Evolutionary conservation across 805 yeast genomes (phyloP).

Genomic region (Candida khao-thaluensis): DNA sequence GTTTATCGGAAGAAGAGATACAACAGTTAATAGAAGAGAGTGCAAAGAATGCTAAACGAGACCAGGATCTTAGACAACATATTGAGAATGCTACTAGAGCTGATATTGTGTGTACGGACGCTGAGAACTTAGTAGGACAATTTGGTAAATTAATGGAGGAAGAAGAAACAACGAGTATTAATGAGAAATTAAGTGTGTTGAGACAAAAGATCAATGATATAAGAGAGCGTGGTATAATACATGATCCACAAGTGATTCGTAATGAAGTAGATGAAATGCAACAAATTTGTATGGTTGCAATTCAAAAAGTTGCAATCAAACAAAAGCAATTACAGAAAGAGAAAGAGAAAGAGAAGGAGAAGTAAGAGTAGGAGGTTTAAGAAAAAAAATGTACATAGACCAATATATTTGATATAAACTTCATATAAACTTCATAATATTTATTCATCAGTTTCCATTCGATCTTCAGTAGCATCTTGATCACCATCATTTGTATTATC

Average conservation of each 20-base stretch:
- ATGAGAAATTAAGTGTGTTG: constrained; percentile 19
- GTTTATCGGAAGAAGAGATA: constrained; percentile 68
- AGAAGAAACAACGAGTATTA: constrained; percentile 45
- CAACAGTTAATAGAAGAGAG: constrained; percentile 65
- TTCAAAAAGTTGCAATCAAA: constrained; percentile 37
- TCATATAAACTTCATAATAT: no score
- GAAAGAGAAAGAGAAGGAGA: constrained; percentile 2
- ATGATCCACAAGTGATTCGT: constrained; percentile 32
- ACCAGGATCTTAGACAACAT: constrained; percentile 56
- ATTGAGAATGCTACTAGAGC: constrained; percentile 76
- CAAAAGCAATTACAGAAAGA: constrained; percentile 22
- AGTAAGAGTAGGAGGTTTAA: no score
- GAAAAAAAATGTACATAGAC: background rate
- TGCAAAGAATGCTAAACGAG: constrained; percentile 57
- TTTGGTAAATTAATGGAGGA: constrained; percentile 50
- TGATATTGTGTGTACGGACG: constrained; percentile 79
- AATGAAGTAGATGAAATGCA: constrained; percentile 40
- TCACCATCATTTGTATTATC: constrained; percentile 21
- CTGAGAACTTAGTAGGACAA: constrained; percentile 80
- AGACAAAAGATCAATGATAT: constrained; percentile 33
- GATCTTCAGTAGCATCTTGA: constrained; percentile 20
- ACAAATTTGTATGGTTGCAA: constrained; percentile 36
- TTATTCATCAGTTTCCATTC: constrained; percentile 40
- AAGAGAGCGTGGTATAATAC: constrained; percentile 28
- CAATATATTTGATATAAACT: constrained; percentile 4